Conservation (phyloP, 257 asterid genomes). For the Solanum gandarillasii region DNA sequence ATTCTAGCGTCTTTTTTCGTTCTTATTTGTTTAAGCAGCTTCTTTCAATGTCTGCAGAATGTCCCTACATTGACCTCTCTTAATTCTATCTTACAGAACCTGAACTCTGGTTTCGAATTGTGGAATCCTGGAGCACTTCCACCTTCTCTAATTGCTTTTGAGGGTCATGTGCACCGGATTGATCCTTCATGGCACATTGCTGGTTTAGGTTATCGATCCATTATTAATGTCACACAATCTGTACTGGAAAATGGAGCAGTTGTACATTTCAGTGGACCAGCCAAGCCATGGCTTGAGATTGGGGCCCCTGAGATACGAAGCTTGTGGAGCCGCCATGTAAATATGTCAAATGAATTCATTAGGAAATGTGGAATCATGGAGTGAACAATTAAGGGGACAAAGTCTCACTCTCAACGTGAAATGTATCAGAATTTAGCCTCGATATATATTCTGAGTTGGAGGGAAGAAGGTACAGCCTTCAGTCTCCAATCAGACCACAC, state of each 20-base stretch:
- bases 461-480: conserved; percentile 90
- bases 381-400: conserved; percentile 10
- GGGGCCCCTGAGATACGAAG: conserved; percentile 41
- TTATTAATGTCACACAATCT: conserved; percentile 11
- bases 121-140: conserved; percentile 88
- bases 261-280: conserved; percentile 87
- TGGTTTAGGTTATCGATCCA: conserved; percentile 51
- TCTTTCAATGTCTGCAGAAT: background rate
- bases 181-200: conserved; percentile 68
- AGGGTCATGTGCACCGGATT: conserved; percentile 46
- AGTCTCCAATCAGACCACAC: conserved; percentile 50
- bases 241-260: conserved; percentile 44
- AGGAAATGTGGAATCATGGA: conserved; percentile 44
- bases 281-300: conserved; percentile 86
- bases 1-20: background rate
- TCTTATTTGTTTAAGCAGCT: background rate
- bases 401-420: conserved; percentile 3
- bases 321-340: conserved; percentile 61
- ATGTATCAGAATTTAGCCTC: conserved; percentile 11
- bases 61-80: background rate
- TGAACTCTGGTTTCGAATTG: conserved; percentile 47
- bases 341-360: conserved; percentile 48
- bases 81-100: conserved; percentile 30
- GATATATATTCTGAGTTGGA: conserved; percentile 40
- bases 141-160: conserved; percentile 77